phyloP scores from a whole-genome alignment of 2,329 filamentous ascomycete genomes.

The Penicillium sp. region DNA sequence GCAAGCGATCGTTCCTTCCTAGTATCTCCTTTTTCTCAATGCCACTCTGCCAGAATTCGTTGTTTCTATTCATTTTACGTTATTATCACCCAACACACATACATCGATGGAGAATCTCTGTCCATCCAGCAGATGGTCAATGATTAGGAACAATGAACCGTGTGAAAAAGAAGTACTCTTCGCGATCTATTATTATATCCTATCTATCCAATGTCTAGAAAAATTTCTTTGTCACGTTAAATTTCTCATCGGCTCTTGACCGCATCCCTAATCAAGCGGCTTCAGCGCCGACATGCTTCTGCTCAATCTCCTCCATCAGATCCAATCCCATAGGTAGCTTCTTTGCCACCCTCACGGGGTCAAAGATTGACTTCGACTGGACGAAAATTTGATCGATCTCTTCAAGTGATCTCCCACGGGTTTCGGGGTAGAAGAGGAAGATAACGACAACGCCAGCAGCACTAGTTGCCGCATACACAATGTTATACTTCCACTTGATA shows the following conservation, averaged over 20 bases:
- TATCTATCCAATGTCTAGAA: not conserved
- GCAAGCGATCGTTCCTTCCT: not conserved
- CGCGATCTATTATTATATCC: not conserved
- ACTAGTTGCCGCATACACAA: conserved; percentile 11
- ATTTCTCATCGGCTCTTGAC: not conserved
- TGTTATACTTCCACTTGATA: conserved; percentile 12
- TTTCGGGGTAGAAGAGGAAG: conserved; percentile 23
- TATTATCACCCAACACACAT: no score
- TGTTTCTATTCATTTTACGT: no score
- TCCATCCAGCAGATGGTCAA: no score
- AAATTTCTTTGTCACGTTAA: not conserved
- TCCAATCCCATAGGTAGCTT: conserved; percentile 7
- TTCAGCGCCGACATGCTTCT: not conserved
- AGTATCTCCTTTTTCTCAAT: no score
- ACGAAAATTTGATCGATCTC: conserved; percentile 20
- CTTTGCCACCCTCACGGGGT: conserved; percentile 11
- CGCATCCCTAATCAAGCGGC: not conserved
- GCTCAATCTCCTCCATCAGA: conserved; percentile 2
- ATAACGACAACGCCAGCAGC: conserved; percentile 10
- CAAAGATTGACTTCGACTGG: conserved; percentile 11
- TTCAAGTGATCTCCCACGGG: conserved; percentile 14
- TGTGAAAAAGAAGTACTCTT: no score
- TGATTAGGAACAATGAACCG: no score
- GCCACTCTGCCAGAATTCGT: no score
- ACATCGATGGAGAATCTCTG: no score